phyloP scores from a whole-genome alignment of 495 filamentous ascomycete species.

The Filosporella fistucella region DNA sequence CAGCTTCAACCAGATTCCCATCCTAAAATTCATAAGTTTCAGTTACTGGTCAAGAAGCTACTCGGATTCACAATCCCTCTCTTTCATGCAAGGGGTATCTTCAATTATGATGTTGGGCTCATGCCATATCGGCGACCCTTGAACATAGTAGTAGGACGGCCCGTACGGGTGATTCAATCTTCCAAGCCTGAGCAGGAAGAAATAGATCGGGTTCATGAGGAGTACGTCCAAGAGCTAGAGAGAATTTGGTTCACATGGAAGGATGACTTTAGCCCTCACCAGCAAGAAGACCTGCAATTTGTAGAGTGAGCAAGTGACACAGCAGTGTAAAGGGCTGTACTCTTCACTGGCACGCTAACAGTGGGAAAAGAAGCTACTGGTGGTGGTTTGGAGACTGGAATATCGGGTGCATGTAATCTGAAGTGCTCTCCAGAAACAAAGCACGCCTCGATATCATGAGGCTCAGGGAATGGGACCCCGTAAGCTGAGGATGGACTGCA shows the following conservation, averaged over 20 bases:
- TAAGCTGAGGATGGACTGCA: neutral
- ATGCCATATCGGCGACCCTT: conserved; percentile 88
- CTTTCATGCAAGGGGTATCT: conserved; percentile 85
- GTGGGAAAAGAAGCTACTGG: too few relatives aligned
- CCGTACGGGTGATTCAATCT: conserved; percentile 60
- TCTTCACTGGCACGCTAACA: too few relatives aligned
- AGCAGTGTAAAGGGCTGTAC: too few relatives aligned
- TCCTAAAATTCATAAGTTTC: conserved; percentile 67
- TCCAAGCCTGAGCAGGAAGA: conserved; percentile 62
- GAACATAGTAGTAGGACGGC: conserved; percentile 82
- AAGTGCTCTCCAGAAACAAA: too few relatives aligned
- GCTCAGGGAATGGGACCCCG: neutral
- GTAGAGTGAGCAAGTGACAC: conserved; percentile 44
- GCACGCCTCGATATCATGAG: too few relatives aligned
- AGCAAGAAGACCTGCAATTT: conserved; percentile 73
- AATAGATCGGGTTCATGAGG: conserved; percentile 70
- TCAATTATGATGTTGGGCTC: conserved; percentile 95
- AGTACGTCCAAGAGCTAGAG: conserved; percentile 74
- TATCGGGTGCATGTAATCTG: too few relatives aligned
- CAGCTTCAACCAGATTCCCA: conserved; percentile 69
- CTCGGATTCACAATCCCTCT: conserved; percentile 93
- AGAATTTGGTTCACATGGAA: conserved; percentile 86
- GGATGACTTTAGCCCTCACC: conserved; percentile 71
- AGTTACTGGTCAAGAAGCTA: conserved; percentile 74
- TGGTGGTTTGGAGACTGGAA: too few relatives aligned